Conservation (phyloP, 2,329 filamentous ascomycete genomes). For the Macrophomina phaseolina region DNA sequence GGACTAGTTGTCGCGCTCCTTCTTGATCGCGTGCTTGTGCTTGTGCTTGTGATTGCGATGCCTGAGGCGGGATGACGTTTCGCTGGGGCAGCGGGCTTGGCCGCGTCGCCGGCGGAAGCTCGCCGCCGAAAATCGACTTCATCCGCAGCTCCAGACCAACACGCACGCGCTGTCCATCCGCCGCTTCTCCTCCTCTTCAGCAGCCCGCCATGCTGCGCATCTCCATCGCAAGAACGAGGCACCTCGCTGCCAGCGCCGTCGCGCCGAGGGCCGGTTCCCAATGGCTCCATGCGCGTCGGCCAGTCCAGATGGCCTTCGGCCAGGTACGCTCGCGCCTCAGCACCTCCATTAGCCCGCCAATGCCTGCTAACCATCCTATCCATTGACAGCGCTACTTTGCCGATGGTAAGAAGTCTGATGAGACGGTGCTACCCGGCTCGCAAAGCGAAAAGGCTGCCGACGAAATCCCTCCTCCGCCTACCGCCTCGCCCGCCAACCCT, state of each 20-base stretch:
- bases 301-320: conserved; percentile 29
- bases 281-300: conserved; percentile 49
- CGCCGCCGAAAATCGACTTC: conserved; percentile 28
- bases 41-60: neutral
- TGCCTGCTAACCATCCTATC: conserved; percentile 42
- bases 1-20: neutral
- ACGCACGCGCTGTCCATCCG: conserved; percentile 25
- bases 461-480: conserved; percentile 41
- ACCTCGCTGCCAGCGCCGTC: conserved; percentile 47
- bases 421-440: conserved; percentile 43
- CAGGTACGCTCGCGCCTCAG: conserved; percentile 23
- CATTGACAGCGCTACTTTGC: conserved; percentile 56
- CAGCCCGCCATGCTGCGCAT: conserved; percentile 63
- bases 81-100: conserved; percentile 7
- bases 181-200: conserved; percentile 29
- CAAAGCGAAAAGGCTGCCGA: conserved; percentile 28
- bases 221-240: conserved; percentile 56
- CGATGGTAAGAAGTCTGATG: conserved; percentile 51
- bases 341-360: conserved; percentile 53
- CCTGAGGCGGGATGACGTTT: conserved; percentile 24
- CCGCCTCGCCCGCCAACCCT: conserved; percentile 48
- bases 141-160: conserved; percentile 16
- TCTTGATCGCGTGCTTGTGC: neutral
- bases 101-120: conserved; percentile 25
- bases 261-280: conserved; percentile 46